A percentile compares a stretch with the other conserved stretches of the same genome.
Evolutionary conservation across 331 rosid genomes (phyloP).

Genomic region (Malus hybrid): DNA sequence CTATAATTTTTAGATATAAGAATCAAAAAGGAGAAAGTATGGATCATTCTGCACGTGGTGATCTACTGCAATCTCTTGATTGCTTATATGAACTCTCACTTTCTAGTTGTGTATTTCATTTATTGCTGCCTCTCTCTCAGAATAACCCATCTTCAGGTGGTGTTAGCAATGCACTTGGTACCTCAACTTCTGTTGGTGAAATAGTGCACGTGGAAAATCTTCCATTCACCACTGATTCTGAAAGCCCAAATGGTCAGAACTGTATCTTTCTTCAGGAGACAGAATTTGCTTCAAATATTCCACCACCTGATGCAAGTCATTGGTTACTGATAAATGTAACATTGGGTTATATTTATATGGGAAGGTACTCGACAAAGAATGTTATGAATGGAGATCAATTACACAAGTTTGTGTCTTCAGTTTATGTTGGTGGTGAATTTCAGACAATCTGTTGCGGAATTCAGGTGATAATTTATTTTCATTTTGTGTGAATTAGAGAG

Average conservation of each 20-base stretch:
- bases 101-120: constrained; percentile 37
- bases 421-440: constrained; percentile 64
- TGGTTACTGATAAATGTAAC: constrained; percentile 46
- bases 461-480: constrained; percentile 49
- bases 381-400: constrained; percentile 42
- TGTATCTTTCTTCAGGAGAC: constrained; percentile 20
- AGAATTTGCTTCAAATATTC: constrained; percentile 27
- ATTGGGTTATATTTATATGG: constrained; percentile 43
- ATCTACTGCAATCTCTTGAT: constrained; percentile 35
- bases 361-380: constrained; percentile 55
- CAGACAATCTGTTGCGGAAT: constrained; percentile 45
- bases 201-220: constrained; percentile 29
- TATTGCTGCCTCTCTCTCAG: constrained; percentile 25
- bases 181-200: constrained; percentile 29
- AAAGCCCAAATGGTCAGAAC: constrained; percentile 29
- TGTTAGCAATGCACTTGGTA: constrained; percentile 19
- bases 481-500: neutral
- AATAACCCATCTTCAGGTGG: constrained; percentile 31
- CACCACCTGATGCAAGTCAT: constrained; percentile 26
- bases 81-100: constrained; percentile 63
- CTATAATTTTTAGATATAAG: constrained; percentile 42
- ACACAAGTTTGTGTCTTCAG: constrained; percentile 38
- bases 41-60: constrained; percentile 34
- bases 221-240: constrained; percentile 25
- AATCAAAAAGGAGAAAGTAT: constrained; percentile 26